Base-by-base conservation (phyloP, 768 basidiomycete genomes). In the Suillus brevipes region DNA sequence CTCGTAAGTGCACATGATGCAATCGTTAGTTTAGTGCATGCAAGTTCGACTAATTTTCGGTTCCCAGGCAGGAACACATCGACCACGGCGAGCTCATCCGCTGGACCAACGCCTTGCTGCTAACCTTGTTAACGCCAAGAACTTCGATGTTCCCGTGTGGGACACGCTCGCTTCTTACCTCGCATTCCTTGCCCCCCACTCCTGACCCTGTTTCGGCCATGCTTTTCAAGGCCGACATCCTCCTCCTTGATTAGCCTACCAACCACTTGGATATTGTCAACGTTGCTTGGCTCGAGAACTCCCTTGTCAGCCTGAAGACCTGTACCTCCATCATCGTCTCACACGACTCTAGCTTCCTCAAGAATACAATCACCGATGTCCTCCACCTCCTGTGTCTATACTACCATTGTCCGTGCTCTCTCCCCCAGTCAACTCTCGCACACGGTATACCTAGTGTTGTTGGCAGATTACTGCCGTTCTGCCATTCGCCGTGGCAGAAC, bases 251-350 rank as follows among this genome's bases (percentile, higher is more conserved):
- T 79, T 95, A 97, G 83, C 95, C 95, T 53, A 97, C 95, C 82
- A 94, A 94, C 85, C 92, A 94, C 78, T 87, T 98, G 82, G 96
- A 98, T 72, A 96, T 98, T 69, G 88, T 97, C 80, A 98, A 98
- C 84, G 86, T 98, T 68, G 94, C 94, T 47, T 98, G 96, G 96
- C 86, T 98, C 76, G 95, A 97, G 86, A 89, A 81, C 81, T 98
- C 97, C 83, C 90, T 98, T 65, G 90, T 88, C 71, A 79, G 83
- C 71, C 86, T 98, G 76, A 95, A 84, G 79, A 87, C 86, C 65
- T 97, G 95, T 86, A 98, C 96, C 64, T 98, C 95, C 62, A 91
- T 98, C 84, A 97, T 98, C 71, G 96, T 97, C 75, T 97, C 96
- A 65, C 96, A 97, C 85, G 96, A 98, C 84, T 97, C 95, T 9